Base-by-base conservation (phyloP, 208 protist genomes). In the Leishmania martiniquensis region DNA sequence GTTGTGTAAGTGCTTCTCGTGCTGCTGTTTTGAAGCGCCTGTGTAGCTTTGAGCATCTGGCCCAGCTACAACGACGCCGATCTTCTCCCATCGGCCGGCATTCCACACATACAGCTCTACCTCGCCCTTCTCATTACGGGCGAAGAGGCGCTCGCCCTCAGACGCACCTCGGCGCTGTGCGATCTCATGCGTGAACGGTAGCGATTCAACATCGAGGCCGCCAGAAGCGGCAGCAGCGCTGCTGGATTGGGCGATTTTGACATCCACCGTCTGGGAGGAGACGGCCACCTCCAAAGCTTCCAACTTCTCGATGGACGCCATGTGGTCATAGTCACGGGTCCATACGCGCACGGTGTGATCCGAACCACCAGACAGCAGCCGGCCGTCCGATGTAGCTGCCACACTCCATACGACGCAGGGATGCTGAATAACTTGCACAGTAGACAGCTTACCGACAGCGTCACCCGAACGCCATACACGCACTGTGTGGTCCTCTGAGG, bases 311-410 rank as follows among this genome's bases (percentile, higher is more conserved):
- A 87, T 74, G 37, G 87, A 87, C 6, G 90, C 91, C 81, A 92
- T 89, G n/a, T 81, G 63, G 22, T 71, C 71, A 32, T 81, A 76
- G 62, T 92, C 67, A 42, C 82, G 77, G 4, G 96, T 98, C 88
- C 96, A 99, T 13, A 99, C 70, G n/a, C 97, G 88, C 49, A 94
- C 87, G 2, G 91, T 71, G 55, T 96, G 91, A 78, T 99, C 98
- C 0, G 90, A 78, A 52, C 93, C 88, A 52, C 90, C 98, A 12
- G 89, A 93, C 44, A 90, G 81, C 67, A 98, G 82, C 13, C 25
- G 45, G 5, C 82, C 83, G 54, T 87, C 87, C 0, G 69, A 49
- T 3, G 91, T 79, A 2, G 77, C 80, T 29, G 91, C 85, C 22
- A 99, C 93, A 51, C 85, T 83, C 96, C 97, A 99, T 7, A 99